These are phyloP conservation scores for Pulveroboletus ridleyi DNA, from an alignment of 1,284 basidiomycete genomes.

Conservation along the genomic window DNA sequence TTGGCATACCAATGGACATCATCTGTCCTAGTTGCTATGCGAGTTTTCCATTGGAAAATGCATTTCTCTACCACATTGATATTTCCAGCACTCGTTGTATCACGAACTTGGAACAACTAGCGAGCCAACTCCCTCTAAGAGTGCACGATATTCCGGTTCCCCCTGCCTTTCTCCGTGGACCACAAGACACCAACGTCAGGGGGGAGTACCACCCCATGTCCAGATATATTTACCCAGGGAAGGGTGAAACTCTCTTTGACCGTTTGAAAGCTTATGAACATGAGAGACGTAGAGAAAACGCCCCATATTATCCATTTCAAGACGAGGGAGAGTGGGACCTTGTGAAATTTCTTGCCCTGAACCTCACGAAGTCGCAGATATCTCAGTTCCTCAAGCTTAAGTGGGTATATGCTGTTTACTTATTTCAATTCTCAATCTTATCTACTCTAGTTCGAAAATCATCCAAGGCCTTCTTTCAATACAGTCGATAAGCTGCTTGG, in stretches of 20 bases:
- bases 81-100: not conserved
- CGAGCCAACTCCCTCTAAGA: not conserved
- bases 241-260: not conserved
- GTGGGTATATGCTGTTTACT: no score
- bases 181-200: not conserved
- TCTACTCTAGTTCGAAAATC: no score
- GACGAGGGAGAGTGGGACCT: slow-evolving; percentile 7
- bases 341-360: not conserved
- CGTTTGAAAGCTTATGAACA: not conserved
- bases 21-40: slow-evolving; percentile 1
- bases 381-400: no score
- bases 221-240: not conserved
- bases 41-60: not conserved
- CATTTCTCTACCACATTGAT: not conserved
- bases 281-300: not conserved
- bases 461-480: no score
- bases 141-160: not conserved
- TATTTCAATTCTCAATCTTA: no score
- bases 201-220: not conserved
- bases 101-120: not conserved
- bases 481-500: no score
- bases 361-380: no score
- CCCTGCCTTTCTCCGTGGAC: not conserved
- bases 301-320: not conserved
- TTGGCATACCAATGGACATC: not conserved